These are phyloP conservation scores for Rhizoctonia solani DNA, from an alignment of 1,284 basidiomycete species.

Conservation along the genomic window DNA sequence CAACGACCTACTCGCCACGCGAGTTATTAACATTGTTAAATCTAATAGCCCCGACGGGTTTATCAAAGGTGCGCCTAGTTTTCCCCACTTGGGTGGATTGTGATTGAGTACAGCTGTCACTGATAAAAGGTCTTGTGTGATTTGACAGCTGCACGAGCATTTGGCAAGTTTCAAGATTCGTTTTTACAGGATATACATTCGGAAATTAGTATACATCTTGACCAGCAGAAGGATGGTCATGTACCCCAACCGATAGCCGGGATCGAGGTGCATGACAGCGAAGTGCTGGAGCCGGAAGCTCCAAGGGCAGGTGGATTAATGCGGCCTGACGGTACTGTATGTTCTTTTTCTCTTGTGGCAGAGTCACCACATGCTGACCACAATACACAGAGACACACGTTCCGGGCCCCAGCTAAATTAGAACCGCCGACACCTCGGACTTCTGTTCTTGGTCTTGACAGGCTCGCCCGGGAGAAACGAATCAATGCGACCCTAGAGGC, in stretches of 20 bases:
- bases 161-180: constrained; percentile 81
- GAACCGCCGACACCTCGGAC: constrained; percentile 72
- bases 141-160: constrained; percentile 69
- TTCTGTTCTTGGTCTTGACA: constrained; percentile 84
- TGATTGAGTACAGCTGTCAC: constrained; percentile 29
- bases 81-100: neutral
- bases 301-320: constrained; percentile 76
- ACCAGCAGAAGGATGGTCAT: constrained; percentile 60
- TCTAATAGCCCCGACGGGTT: constrained; percentile 68
- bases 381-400: constrained; percentile 66
- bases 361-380: neutral
- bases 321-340: constrained; percentile 62
- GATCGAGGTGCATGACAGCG: constrained; percentile 77
- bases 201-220: constrained; percentile 63
- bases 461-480: constrained; percentile 84
- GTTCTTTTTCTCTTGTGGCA: no score
- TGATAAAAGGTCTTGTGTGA: constrained; percentile 37
- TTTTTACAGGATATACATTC: constrained; percentile 62
- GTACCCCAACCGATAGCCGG: constrained; percentile 57
- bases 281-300: constrained; percentile 79
- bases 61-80: constrained; percentile 52
- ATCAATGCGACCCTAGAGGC: constrained; percentile 54
- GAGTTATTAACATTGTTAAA: constrained; percentile 80
- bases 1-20: constrained; percentile 77
- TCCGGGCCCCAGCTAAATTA: constrained; percentile 70